Conservation (phyloP, 345 rosid species). For the Raphanus raphanistrum region DNA sequence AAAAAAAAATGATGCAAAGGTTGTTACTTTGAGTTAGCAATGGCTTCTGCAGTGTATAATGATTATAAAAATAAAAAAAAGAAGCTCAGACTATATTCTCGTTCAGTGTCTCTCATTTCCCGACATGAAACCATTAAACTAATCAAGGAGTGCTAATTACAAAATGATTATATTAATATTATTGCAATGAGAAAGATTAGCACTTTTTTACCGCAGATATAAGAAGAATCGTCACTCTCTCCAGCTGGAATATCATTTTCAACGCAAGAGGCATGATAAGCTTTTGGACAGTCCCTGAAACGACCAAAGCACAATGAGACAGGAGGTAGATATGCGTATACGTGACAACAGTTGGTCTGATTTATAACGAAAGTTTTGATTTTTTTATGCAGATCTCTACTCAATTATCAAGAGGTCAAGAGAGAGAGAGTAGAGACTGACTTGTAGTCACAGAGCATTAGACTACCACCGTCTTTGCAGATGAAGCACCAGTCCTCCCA, state of each 20-base stretch:
- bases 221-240: slow-evolving; percentile 18
- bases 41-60: background rate
- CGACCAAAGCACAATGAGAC: background rate
- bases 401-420: background rate
- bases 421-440: slow-evolving; percentile 3
- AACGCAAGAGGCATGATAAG: slow-evolving; percentile 31
- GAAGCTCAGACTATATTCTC: background rate
- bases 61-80: background rate
- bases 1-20: background rate
- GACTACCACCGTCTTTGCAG: slow-evolving; percentile 41
- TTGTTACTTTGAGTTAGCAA: slow-evolving; percentile 8
- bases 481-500: slow-evolving; percentile 41
- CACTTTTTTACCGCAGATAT: slow-evolving; percentile 33
- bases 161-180: background rate
- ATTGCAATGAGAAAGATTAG: background rate
- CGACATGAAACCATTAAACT: slow-evolving; percentile 1
- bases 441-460: slow-evolving; percentile 37
- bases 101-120: background rate
- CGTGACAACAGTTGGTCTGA: background rate
- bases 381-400: slow-evolving; percentile 2
- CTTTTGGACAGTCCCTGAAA: slow-evolving; percentile 40
- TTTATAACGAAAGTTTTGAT: background rate
- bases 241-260: background rate
- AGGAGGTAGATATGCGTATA: background rate
- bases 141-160: slow-evolving; percentile 1